Conservation (phyloP, 768 basidiomycete genomes). For the Agrocybe praecox region DNA sequence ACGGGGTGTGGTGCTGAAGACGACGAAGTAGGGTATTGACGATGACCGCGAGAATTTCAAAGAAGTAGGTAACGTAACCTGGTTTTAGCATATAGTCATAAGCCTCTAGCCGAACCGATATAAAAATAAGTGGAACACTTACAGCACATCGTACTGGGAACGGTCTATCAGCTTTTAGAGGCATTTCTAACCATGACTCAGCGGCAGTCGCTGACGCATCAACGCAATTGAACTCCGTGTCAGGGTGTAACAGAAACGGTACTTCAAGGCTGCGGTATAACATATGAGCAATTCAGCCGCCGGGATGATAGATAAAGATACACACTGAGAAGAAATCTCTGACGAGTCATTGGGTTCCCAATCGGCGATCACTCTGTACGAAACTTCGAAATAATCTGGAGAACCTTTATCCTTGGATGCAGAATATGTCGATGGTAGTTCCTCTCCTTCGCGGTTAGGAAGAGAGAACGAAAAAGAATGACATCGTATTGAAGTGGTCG, state of each 20-base stretch:
- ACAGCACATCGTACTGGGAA: slow-evolving; percentile 72
- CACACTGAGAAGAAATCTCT: slow-evolving; percentile 51
- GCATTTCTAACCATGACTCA: slow-evolving; percentile 70
- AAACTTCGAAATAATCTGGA: slow-evolving; percentile 38
- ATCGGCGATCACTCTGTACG: slow-evolving; percentile 55
- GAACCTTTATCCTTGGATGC: slow-evolving; percentile 32
- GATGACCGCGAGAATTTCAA: slow-evolving; percentile 61
- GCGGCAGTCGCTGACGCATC: slow-evolving; percentile 46
- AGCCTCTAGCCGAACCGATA: not conserved
- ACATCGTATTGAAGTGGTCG: slow-evolving; percentile 36
- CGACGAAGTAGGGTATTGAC: slow-evolving; percentile 72
- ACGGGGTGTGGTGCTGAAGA: slow-evolving; percentile 67
- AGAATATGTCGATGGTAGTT: slow-evolving; percentile 63
- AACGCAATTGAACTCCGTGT: slow-evolving; percentile 58
- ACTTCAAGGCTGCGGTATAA: slow-evolving; percentile 44
- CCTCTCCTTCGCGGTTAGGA: slow-evolving; percentile 55
- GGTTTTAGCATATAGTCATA: not conserved
- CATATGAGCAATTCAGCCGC: slow-evolving; percentile 32
- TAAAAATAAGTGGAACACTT: slow-evolving; percentile 28
- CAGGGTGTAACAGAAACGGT: slow-evolving; percentile 64
- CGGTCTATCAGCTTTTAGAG: slow-evolving; percentile 60
- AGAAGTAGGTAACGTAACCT: slow-evolving; percentile 69
- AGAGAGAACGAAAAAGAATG: slow-evolving; percentile 60
- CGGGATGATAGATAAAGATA: slow-evolving; percentile 15
- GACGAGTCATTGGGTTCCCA: slow-evolving; percentile 58